phyloP scores from a whole-genome alignment of 441 rosid genomes.

The Syzygium syzygioides region DNA sequence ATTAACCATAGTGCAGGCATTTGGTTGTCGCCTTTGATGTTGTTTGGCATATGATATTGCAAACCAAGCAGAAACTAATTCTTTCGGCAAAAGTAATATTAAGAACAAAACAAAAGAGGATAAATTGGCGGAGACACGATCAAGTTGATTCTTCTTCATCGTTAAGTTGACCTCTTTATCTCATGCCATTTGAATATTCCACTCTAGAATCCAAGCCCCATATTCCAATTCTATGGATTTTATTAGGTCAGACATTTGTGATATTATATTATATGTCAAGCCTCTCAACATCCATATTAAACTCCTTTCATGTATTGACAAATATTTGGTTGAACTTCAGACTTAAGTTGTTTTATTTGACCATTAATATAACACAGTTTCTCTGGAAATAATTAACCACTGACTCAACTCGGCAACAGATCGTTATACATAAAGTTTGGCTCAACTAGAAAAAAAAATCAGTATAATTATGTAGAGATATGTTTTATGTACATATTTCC shows the following conservation, averaged over 20 bases:
- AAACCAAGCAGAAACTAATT: neutral
- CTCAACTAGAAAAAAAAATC: neutral
- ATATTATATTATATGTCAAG: neutral
- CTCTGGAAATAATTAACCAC: neutral
- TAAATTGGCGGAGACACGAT: neutral
- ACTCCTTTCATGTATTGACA: neutral
- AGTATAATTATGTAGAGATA: neutral
- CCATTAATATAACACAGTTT: neutral
- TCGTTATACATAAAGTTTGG: no score
- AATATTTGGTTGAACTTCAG: neutral
- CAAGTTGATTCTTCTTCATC: neutral
- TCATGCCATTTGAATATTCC: neutral
- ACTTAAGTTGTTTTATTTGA: neutral
- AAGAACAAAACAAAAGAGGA: neutral
- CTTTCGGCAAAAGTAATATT: neutral
- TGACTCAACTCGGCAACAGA: neutral
- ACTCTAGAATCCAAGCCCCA: neutral
- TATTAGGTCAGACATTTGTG: neutral
- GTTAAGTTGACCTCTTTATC: neutral
- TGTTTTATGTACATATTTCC: no score
- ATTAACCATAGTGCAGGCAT: neutral
- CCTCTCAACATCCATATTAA: neutral
- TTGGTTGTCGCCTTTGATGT: neutral
- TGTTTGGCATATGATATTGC: neutral
- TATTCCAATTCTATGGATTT: neutral